Evolutionary conservation across 2,329 filamentous ascomycete species (phyloP).

Genomic region (Fusarium drepaniforme): DNA sequence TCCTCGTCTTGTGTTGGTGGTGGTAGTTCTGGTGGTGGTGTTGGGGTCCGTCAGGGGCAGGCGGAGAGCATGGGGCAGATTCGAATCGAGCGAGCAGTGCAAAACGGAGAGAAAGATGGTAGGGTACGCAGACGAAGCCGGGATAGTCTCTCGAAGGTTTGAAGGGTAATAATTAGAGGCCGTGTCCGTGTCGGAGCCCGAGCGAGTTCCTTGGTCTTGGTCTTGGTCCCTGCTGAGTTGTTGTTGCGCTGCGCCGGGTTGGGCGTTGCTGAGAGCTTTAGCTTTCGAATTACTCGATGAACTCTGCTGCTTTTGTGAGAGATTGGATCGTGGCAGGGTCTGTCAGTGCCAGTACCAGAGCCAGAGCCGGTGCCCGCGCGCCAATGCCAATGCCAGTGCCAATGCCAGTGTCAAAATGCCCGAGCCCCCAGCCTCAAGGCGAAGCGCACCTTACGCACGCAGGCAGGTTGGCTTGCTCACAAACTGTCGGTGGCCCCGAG

Average conservation of each 20-base stretch:
- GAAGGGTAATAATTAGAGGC: slow-evolving; percentile 14
- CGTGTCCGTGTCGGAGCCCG: slow-evolving; percentile 27
- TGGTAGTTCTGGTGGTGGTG: slow-evolving; percentile 19
- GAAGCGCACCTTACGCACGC: slow-evolving; percentile 11
- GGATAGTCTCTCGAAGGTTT: slow-evolving; percentile 21
- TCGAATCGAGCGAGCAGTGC: slow-evolving; percentile 1
- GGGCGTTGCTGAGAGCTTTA: slow-evolving; percentile 24
- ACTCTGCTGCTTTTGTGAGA: slow-evolving; percentile 4
- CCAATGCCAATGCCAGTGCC: slow-evolving; percentile 15
- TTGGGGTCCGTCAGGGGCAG: slow-evolving; percentile 22
- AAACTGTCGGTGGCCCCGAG: slow-evolving; percentile 32
- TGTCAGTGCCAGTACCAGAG: neutral
- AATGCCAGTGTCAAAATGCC: slow-evolving; percentile 30
- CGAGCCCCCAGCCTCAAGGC: slow-evolving; percentile 25
- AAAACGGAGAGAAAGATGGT: slow-evolving; percentile 1
- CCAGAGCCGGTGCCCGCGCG: slow-evolving; percentile 1
- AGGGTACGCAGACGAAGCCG: neutral
- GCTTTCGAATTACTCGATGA: slow-evolving; percentile 22
- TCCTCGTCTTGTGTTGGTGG: slow-evolving; percentile 4
- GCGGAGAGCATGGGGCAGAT: slow-evolving; percentile 20
- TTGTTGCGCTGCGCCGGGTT: slow-evolving; percentile 20
- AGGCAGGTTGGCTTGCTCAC: slow-evolving; percentile 13
- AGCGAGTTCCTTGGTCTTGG: slow-evolving; percentile 15
- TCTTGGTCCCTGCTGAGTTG: slow-evolving; percentile 20
- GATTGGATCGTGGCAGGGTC: slow-evolving; percentile 23